phyloP scores from a whole-genome alignment of 2,329 filamentous ascomycete species.

The Rutstroemia sydowiana region DNA sequence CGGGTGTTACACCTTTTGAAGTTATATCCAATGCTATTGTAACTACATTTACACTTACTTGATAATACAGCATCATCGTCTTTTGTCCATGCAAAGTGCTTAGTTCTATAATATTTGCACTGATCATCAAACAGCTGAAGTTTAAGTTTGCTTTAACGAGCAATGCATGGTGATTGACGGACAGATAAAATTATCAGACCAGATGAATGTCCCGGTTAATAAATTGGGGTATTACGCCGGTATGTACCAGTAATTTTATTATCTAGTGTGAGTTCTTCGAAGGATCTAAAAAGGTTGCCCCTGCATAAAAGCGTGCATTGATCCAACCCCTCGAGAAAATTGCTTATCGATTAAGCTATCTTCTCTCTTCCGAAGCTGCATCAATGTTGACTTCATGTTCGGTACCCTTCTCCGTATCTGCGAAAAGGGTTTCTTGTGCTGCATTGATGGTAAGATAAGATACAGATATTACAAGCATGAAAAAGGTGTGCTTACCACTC shows the following conservation, averaged over 20 bases:
- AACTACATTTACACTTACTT: neutral
- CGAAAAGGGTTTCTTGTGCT: constrained; percentile 58
- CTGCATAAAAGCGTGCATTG: constrained; percentile 1
- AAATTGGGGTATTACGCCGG: neutral
- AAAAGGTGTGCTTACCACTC: constrained; percentile 57
- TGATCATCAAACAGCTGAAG: neutral
- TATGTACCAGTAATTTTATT: too few relatives aligned
- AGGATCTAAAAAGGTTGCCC: neutral
- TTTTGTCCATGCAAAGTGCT: neutral
- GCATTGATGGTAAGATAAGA: constrained; percentile 13
- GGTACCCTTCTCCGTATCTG: constrained; percentile 35
- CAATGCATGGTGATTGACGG: neutral
- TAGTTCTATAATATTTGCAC: too few relatives aligned
- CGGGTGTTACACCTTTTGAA: too few relatives aligned
- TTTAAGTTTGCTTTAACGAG: neutral
- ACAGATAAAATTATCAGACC: neutral
- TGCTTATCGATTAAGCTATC: constrained; percentile 6
- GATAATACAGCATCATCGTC: neutral
- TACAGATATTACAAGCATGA: constrained; percentile 1
- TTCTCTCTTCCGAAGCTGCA: neutral
- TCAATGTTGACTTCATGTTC: constrained; percentile 30
- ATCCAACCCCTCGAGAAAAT: neutral
- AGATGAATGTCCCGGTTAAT: neutral
- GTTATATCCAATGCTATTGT: too few relatives aligned
- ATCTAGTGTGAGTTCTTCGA: neutral